Base-by-base conservation (phyloP, 2,329 filamentous ascomycete species). In the Fusarium sp. region DNA sequence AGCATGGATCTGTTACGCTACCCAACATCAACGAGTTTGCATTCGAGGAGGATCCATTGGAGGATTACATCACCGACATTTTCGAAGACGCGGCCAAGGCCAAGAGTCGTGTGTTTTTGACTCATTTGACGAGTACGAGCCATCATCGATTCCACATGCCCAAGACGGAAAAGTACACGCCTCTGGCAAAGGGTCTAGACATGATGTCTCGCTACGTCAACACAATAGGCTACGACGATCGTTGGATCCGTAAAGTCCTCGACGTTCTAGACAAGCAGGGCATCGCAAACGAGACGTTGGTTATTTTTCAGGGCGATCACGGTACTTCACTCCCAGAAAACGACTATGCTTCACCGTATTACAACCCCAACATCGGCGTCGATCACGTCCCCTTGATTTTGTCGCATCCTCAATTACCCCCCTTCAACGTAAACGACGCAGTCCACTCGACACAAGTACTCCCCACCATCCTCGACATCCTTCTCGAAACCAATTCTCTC, bases 11-110 rank as follows among this genome's bases (percentile, higher is more conserved):
- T 5, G 77, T 78, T 3, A 79, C 74, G 1, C 26, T 81, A 4
- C 73, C 79, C 1, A 79, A 83, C 45, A 78, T 81, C 59, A 82
- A 83, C 69, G 82, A 82, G 35, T 83, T 82, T 10, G 80, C 79
- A 14, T 79, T 82, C 63, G 72, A 80, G 56, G 81, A 82, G 54
- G 71, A 75, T 3, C 77, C 74, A 0, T 70, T 82, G 7, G 79
- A 81, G 42, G 76, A 81, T 30, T 82, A 82, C 18, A 76, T 82
- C 30, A 76, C 74, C 8, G 81, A 82, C 58, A 74, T 77, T n/a
- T 82, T 82, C 20, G 68, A 68, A 6, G 71, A 75, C 3, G 81
- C 81, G 20, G 76, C 71, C 41, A 71, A 79, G 44, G 78, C 77
- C 2, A 75, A 82, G 20, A 77, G 81, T 45, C 76, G 81, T 15